Percentiles rank a stretch among this genome's conserved stretches.
phyloP scores from a whole-genome alignment of 164 flowering plant species.

The Sextonia rubra region DNA sequence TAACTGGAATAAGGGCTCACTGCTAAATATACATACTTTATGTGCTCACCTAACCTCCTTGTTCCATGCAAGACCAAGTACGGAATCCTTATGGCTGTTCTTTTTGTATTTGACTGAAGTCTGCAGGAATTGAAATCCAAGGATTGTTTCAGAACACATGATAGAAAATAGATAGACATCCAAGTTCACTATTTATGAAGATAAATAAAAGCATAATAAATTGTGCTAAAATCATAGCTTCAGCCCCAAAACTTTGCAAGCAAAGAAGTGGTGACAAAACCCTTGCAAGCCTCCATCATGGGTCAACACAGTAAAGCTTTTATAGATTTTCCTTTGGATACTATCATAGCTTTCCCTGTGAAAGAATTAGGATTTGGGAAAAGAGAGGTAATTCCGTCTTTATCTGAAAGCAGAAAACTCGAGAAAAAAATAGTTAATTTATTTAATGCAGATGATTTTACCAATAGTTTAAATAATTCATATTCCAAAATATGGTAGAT shows the following conservation, averaged over 20 bases:
- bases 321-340: no score
- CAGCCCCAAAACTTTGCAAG: no score
- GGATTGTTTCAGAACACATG: no score
- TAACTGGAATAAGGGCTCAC: neutral
- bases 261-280: no score
- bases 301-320: no score
- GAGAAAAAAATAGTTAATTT: neutral
- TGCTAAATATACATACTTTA: neutral
- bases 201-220: no score
- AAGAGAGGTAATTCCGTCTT: neutral
- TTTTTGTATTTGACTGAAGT: constrained; percentile 55
- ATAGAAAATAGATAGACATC: neutral
- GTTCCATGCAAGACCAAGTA: constrained; percentile 96
- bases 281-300: no score
- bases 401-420: neutral
- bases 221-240: no score
- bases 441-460: neutral
- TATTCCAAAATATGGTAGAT: neutral
- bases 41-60: constrained; percentile 64
- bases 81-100: constrained; percentile 84
- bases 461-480: neutral
- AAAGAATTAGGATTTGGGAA: neutral
- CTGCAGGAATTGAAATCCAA: constrained; percentile 22
- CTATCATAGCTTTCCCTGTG: neutral
- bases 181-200: no score